Base-by-base conservation (phyloP, 2,329 filamentous ascomycete species). In the Calcarisporium arbuscula region DNA sequence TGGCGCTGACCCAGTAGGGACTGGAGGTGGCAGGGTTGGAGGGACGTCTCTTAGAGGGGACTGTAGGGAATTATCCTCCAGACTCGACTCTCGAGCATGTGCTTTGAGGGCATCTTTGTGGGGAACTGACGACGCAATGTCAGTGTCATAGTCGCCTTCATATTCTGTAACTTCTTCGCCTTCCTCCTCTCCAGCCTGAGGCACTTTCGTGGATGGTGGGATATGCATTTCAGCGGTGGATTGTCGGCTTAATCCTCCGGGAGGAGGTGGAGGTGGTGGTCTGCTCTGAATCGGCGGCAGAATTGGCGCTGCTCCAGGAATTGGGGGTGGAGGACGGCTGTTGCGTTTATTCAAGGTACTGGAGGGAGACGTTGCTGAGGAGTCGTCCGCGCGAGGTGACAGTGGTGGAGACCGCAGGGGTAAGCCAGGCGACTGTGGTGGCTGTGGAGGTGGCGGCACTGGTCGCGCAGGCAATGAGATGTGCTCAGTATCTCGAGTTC, bases 131-230 rank as follows among this genome's bases (percentile, higher is more conserved):
- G 89, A 86, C 2, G 84, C 89, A 53, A 96, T 96, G 55, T 96
- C 92, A 6, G 92, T 96, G 49, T 96, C 92, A 55, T 96, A 96
- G 53, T 96, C 92, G 6, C 90, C 92, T 54, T 98, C 92, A 52
- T 96, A 96, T 53, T 95, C 90, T 0, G 87, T 94, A 21, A 87
- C 74, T 51, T 94, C 88, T 39, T 84, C 86, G 18, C 78, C 80
- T 11, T 82, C 80, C 20, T 79, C 79, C 20, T 83, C 81, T 17
- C 64, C 72, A 41, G 65, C 65, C 38, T 63, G 58, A 8, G 51
- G 47, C 9, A 60, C 60, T 41, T 69, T 52, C 35, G 61, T 47
- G 17, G 71, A 62, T 10, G 67, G 61, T 9, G 62, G 47, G 3
- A 56, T 48, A 30, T 64, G 64, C 34, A 66, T 68, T 45, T 82